Base-by-base conservation (phyloP, 768 basidiomycete genomes). In the Steccherinum ochraceum region DNA sequence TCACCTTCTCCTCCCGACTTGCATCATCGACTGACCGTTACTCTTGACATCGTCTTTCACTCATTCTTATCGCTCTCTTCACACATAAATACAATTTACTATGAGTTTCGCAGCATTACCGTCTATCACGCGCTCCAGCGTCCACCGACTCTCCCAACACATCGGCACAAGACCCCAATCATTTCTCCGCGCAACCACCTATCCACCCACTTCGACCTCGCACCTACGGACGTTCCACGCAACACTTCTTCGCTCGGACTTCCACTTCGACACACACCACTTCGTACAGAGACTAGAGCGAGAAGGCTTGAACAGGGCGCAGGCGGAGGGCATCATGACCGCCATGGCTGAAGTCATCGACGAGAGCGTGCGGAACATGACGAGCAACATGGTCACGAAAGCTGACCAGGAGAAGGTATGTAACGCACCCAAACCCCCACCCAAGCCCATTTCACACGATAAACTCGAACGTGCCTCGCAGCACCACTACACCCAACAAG, bases 321-420 rank as follows among this genome's bases (percentile, higher is more conserved):
- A 97, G 69, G 93, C 95, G 0, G 93, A 97, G 65, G 95, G 96
- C 2, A 89, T 99, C 64, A 96, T 98, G 93, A 78, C 84, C 43
- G 91, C 94, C 5, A 89, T 99, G 80, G 90, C 93, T 12, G 92
- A 93, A 60, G 94, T 98, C 54, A 93, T 99, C 35, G 92, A 96
- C 67, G 96, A 99, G 74, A 93, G 91, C 64, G 85, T 97, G 39
- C 79, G 86, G 54, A 95, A 93, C 62, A 93, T 99, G 92, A 90
- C 91, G 35, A 84, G 82, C 58, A 93, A 92, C 60, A 89, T 98
- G 85, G 95, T 98, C 53, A 93, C 90, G 4, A 93, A 92, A 67
- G 84, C 91, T 0, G 92, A 96, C 58, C 93, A 96, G 64, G 95
- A 97, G 69, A 97, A 97, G 82, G 94, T 88, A 47, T 27, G 45